Percentiles rank a stretch among this genome's conserved stretches.
Evolutionary conservation across 2,329 filamentous ascomycete genomes (phyloP).

Genomic region (Nothomitra cinnamomea): DNA sequence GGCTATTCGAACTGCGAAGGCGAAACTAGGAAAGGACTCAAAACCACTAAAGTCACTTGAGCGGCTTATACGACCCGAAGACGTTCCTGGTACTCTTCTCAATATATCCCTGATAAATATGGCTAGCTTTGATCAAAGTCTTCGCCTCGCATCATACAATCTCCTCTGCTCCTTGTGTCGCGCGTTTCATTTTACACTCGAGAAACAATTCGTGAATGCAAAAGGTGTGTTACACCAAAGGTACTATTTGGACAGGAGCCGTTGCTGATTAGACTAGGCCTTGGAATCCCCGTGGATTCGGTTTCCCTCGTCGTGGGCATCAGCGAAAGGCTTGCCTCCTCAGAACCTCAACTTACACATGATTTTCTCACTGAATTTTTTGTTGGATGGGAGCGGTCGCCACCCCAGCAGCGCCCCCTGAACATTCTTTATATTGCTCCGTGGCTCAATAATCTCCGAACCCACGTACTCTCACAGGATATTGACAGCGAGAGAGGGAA

Average conservation of each 20-base stretch:
- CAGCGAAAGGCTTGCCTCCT: slow-evolving; percentile 42
- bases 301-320: slow-evolving; percentile 48
- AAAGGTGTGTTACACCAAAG: slow-evolving; percentile 30
- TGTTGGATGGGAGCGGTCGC: slow-evolving; percentile 53
- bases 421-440: slow-evolving; percentile 54
- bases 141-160: slow-evolving; percentile 50
- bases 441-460: slow-evolving; percentile 46
- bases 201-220: slow-evolving; percentile 42
- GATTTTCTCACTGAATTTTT: slow-evolving; percentile 61
- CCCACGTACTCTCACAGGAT: slow-evolving; percentile 40
- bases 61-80: slow-evolving; percentile 48
- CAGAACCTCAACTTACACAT: slow-evolving; percentile 48
- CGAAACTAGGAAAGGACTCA: slow-evolving; percentile 46
- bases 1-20: slow-evolving; percentile 44
- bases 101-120: slow-evolving; percentile 52
- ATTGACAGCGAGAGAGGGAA: slow-evolving; percentile 46
- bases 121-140: slow-evolving; percentile 40
- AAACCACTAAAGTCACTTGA: slow-evolving; percentile 44
- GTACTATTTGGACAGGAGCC: background rate
- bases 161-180: slow-evolving; percentile 48
- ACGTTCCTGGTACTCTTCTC: slow-evolving; percentile 51
- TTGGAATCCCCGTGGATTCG: slow-evolving; percentile 44
- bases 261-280: slow-evolving; percentile 7
- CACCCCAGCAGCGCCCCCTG: slow-evolving; percentile 47
- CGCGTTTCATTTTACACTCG: slow-evolving; percentile 48